These are phyloP conservation scores for Teratosphaeria zuluensis DNA, from an alignment of 2,329 filamentous ascomycete species.

Conservation along the genomic window DNA sequence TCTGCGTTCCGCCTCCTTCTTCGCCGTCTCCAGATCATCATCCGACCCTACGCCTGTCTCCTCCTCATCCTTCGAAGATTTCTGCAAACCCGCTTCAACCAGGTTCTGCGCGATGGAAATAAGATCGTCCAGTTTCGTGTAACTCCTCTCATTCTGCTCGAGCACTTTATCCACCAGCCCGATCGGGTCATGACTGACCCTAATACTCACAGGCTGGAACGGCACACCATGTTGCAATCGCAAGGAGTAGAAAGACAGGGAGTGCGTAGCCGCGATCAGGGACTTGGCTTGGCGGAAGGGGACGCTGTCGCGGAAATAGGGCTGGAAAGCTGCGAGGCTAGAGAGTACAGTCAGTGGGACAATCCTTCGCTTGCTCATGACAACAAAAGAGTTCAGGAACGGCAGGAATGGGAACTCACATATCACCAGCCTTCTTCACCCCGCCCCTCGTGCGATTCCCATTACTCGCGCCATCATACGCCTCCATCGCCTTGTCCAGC, in stretches of 20 bases:
- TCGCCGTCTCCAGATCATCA: slow-evolving; percentile 3
- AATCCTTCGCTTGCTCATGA: background rate
- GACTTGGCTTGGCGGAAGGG: slow-evolving; percentile 50
- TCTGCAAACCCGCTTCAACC: slow-evolving; percentile 41
- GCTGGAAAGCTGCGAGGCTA: slow-evolving; percentile 56
- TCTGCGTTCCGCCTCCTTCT: slow-evolving; percentile 47
- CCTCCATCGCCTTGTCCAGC: slow-evolving; percentile 53
- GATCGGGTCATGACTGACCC: slow-evolving; percentile 67
- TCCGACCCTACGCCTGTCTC: background rate
- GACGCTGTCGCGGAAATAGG: slow-evolving; percentile 44
- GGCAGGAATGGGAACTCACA: slow-evolving; percentile 40
- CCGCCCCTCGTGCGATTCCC: slow-evolving; percentile 67
- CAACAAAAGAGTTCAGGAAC: background rate
- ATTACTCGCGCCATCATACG: slow-evolving; percentile 76
- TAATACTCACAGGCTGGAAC: slow-evolving; percentile 66
- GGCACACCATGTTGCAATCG: slow-evolving; percentile 71
- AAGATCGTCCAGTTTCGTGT: slow-evolving; percentile 65
- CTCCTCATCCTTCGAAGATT: background rate
- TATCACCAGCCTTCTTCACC: slow-evolving; percentile 66
- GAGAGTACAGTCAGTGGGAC: background rate
- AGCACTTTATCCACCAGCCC: slow-evolving; percentile 63
- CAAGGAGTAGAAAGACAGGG: slow-evolving; percentile 65
- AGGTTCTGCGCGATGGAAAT: slow-evolving; percentile 60
- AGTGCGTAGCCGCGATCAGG: slow-evolving; percentile 63
- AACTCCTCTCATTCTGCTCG: slow-evolving; percentile 64